These are phyloP conservation scores for Lentithecium fluviatile DNA, from an alignment of 495 filamentous ascomycete genomes.

Conservation along the genomic window DNA sequence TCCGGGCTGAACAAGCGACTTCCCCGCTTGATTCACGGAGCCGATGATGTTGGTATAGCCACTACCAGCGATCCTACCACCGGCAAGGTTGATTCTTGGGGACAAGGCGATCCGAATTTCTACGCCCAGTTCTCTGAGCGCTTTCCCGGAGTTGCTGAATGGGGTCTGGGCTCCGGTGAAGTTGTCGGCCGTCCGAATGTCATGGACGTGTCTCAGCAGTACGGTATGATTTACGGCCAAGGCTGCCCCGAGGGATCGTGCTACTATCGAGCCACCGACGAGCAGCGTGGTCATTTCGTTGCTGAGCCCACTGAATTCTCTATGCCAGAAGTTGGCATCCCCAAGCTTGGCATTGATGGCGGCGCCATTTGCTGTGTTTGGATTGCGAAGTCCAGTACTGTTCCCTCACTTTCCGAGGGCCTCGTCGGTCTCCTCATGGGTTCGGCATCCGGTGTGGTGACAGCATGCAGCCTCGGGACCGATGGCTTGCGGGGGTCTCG, in stretches of 20 bases:
- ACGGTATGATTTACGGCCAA: constrained; percentile 81
- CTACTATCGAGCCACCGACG: constrained; percentile 72
- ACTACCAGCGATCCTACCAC: constrained; percentile 72
- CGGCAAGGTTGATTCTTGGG: constrained; percentile 82
- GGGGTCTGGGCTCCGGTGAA: constrained; percentile 73
- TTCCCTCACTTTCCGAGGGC: constrained; percentile 72
- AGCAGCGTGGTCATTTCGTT: constrained; percentile 76
- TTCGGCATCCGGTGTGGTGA: constrained; percentile 82
- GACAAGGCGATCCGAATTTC: constrained; percentile 68
- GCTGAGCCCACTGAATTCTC: constrained; percentile 52
- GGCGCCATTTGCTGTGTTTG: constrained; percentile 76
- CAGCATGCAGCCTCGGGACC: constrained; percentile 72
- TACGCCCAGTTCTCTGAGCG: constrained; percentile 74
- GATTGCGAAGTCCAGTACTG: constrained; percentile 78
- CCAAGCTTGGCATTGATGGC: constrained; percentile 58
- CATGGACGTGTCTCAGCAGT: constrained; percentile 83
- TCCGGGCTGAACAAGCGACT: constrained; percentile 61
- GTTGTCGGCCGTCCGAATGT: constrained; percentile 74
- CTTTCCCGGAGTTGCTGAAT: constrained; percentile 70
- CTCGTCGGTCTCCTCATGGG: constrained; percentile 80
- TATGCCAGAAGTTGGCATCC: constrained; percentile 63
- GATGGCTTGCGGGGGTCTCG: constrained; percentile 64
- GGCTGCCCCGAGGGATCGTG: constrained; percentile 75
- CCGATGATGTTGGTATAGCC: constrained; percentile 69
- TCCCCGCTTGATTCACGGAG: constrained; percentile 77